A percentile compares a stretch with the other conserved stretches of the same genome.
Evolutionary conservation across 495 filamentous ascomycete genomes (phyloP).

Genomic region (Aspergillus conjunctus): DNA sequence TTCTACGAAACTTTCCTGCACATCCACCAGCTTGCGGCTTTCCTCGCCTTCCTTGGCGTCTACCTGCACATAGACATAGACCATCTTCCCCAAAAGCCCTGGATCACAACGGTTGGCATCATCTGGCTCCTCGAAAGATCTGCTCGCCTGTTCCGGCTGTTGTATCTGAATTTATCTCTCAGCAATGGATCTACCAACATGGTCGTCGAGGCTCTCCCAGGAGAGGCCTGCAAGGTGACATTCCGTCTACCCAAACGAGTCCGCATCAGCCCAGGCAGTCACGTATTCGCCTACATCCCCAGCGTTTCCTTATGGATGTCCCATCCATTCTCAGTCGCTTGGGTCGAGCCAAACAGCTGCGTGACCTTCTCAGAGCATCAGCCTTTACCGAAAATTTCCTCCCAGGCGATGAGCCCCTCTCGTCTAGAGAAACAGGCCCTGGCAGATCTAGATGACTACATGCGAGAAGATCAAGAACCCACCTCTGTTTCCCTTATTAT

Average conservation of each 20-base stretch:
- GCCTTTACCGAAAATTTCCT: background rate
- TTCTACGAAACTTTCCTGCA: slow-evolving; percentile 87
- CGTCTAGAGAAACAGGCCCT: slow-evolving; percentile 47
- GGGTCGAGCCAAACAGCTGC: slow-evolving; percentile 45
- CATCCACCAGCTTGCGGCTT: slow-evolving; percentile 70
- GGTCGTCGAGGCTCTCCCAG: slow-evolving; percentile 54
- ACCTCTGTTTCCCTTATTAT: slow-evolving; percentile 79
- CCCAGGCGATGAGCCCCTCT: slow-evolving; percentile 23
- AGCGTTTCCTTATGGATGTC: slow-evolving; percentile 70
- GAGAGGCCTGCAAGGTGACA: slow-evolving; percentile 61
- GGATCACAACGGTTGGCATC: slow-evolving; percentile 59
- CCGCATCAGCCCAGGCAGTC: slow-evolving; percentile 71
- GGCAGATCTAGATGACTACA: slow-evolving; percentile 29
- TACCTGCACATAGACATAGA: slow-evolving; percentile 69
- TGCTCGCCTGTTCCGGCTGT: slow-evolving; percentile 52
- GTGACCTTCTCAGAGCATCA: slow-evolving; percentile 18
- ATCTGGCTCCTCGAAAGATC: slow-evolving; percentile 69
- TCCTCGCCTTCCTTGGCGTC: slow-evolving; percentile 64
- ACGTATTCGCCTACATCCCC: slow-evolving; percentile 83
- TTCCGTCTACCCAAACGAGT: slow-evolving; percentile 77
- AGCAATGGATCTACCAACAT: slow-evolving; percentile 42
- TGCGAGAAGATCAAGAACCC: slow-evolving; percentile 29
- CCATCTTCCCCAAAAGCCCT: slow-evolving; percentile 60
- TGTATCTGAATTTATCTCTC: slow-evolving; percentile 62
- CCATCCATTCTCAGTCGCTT: slow-evolving; percentile 61